Conservation (phyloP, 2,329 filamentous ascomycete species). For the Alternaria gansuensis region DNA sequence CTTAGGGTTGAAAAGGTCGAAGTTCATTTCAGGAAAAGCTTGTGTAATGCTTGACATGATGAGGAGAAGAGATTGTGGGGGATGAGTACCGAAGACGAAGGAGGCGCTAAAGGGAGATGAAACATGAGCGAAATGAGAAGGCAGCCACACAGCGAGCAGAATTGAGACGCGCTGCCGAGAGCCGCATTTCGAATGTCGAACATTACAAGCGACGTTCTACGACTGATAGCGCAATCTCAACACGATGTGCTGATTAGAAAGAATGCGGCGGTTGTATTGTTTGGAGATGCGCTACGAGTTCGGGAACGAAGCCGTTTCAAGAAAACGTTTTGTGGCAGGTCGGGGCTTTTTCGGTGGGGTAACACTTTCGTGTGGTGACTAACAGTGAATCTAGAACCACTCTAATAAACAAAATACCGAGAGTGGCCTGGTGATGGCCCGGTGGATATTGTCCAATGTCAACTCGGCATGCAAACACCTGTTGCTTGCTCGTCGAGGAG, state of each 20-base stretch:
- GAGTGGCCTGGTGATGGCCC: slow-evolving; percentile 2
- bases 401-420: slow-evolving; percentile 9
- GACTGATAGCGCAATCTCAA: not conserved
- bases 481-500: not conserved
- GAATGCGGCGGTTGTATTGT: not conserved
- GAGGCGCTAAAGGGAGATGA: slow-evolving; percentile 43
- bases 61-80: slow-evolving; percentile 13
- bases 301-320: slow-evolving; percentile 5
- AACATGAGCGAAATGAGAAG: slow-evolving; percentile 45
- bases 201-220: not conserved
- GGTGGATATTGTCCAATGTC: slow-evolving; percentile 11
- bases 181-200: not conserved
- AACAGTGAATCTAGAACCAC: slow-evolving; percentile 3
- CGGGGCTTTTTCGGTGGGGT: slow-evolving; percentile 12
- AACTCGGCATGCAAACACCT: not conserved
- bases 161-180: slow-evolving; percentile 5
- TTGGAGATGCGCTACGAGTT: not conserved
- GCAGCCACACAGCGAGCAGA: slow-evolving; percentile 22
- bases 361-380: not conserved
- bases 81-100: slow-evolving; percentile 28
- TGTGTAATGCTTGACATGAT: slow-evolving; percentile 29
- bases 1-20: slow-evolving; percentile 21
- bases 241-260: not conserved
- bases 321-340: slow-evolving; percentile 7
- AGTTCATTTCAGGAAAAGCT: slow-evolving; percentile 22